phyloP scores from a whole-genome alignment of 331 rosid species.

The Spiraea crenata region DNA sequence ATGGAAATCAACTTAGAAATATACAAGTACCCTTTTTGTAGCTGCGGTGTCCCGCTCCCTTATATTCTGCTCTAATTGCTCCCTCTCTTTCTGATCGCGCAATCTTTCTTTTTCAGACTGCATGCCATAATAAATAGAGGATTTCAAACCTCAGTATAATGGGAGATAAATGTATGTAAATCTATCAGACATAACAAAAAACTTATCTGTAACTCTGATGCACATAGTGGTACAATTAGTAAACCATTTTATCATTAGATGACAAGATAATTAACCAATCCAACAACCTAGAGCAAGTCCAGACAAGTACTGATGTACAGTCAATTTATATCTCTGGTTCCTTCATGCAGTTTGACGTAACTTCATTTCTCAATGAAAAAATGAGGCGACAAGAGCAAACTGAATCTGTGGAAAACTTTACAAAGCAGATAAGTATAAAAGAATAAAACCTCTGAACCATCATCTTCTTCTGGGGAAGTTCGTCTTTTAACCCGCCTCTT shows the following conservation, averaged over 20 bases:
- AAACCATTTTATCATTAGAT: neutral
- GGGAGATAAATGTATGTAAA: neutral
- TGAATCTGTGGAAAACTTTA: neutral
- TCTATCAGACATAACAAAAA: neutral
- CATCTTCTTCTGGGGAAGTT: constrained; percentile 50
- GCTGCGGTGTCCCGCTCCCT: constrained; percentile 79
- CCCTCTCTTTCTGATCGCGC: constrained; percentile 91
- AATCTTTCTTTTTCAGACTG: constrained; percentile 90
- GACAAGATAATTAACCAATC: constrained; percentile 9
- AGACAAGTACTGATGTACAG: constrained; percentile 13
- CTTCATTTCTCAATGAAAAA: neutral
- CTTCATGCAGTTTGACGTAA: neutral
- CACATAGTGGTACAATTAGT: neutral
- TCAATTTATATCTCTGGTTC: neutral
- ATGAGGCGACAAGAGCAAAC: neutral
- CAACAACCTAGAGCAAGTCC: constrained; percentile 11
- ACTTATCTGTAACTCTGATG: neutral
- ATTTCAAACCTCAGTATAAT: constrained; percentile 11
- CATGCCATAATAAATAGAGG: constrained; percentile 23
- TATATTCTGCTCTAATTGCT: constrained; percentile 72
- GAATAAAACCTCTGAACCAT: constrained; percentile 68
- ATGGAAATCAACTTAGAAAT: constrained; percentile 6
- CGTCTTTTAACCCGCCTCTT: constrained; percentile 60
- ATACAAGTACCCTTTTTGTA: constrained; percentile 66
- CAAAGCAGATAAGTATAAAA: constrained; percentile 7